Percentiles rank a stretch among this genome's conserved stretches.
Conservation (phyloP, 2,329 filamentous ascomycete genomes). For the Cercospora zeina region DNA sequence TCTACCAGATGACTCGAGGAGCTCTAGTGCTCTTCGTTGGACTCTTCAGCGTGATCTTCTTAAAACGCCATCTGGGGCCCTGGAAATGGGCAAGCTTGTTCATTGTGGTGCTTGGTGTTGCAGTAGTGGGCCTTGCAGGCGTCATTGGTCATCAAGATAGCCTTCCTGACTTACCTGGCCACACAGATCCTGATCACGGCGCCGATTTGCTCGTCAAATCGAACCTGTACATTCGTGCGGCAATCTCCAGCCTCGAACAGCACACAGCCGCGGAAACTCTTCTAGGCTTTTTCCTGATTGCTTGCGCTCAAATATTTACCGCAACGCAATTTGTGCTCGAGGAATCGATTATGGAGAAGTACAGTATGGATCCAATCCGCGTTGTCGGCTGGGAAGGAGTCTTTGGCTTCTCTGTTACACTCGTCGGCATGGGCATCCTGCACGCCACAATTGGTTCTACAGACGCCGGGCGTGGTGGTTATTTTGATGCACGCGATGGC, state of each 20-base stretch:
- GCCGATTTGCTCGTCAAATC: slow-evolving; percentile 26
- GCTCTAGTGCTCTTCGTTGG: slow-evolving; percentile 95
- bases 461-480: slow-evolving; percentile 70
- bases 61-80: slow-evolving; percentile 73
- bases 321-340: slow-evolving; percentile 95
- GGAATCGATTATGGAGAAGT: slow-evolving; percentile 83
- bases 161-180: slow-evolving; percentile 36
- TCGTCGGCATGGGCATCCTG: slow-evolving; percentile 75
- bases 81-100: slow-evolving; percentile 92
- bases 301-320: slow-evolving; percentile 92
- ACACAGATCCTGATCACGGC: slow-evolving; percentile 36
- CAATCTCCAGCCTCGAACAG: slow-evolving; percentile 44
- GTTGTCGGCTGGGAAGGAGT: slow-evolving; percentile 96
- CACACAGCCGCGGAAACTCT: slow-evolving; percentile 67
- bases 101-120: slow-evolving; percentile 85
- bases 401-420: slow-evolving; percentile 81
- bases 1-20: slow-evolving; percentile 98
- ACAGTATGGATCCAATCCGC: slow-evolving; percentile 77
- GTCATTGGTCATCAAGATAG: slow-evolving; percentile 70
- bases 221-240: slow-evolving; percentile 33
- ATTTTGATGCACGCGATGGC: slow-evolving; percentile 87
- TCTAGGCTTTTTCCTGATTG: slow-evolving; percentile 85
- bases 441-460: slow-evolving; percentile 77
- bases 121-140: slow-evolving; percentile 84
- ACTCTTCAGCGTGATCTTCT: slow-evolving; percentile 88